Evolutionary conservation across 2,329 filamentous ascomycete species (phyloP), one percentile per base, ranked within the genome.

Genomic region (Lecanosticta acicola): DNA sequence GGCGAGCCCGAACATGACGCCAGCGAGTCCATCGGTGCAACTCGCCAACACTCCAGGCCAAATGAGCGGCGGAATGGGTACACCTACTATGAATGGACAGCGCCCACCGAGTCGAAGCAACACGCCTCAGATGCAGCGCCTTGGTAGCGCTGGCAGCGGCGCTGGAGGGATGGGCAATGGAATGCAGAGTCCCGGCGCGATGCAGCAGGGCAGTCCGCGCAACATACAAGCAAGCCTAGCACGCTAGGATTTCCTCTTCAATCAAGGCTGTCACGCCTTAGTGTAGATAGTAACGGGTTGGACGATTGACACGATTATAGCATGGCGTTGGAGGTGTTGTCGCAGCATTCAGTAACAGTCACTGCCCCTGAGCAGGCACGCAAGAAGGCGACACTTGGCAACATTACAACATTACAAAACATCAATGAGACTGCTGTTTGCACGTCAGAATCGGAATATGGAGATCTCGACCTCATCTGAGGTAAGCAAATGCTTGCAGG

Each of bases 161-260:
- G 53, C 50, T n/a, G 48, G 50, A 5, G 51, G 45, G 2, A 51
- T 56, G 39, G 45, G 51, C 14, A 54, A 46, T 32, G 59, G 57
- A 1, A 60, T 63, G 61, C 60, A 59, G 51, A 61, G 59, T 41
- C 61, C 60, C 8, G 54, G 55, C n/a, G 53, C 59, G 20, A 43
- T 53, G 19, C 41, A 54, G 38, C 60, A 65, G 42, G 58, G 57
- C 16, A 64, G 61, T 44, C 61, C 62, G 16, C 54, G 61, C 35
- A 59, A 56, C 16, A 51, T 64, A 46, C 60, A 62, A 46, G 56
- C 63, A 14, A 56, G 51, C 32, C 56, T 63, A 54, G 60, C 61
- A 39, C 49, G 50, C 16, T 55, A 54, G 51, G 34, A 41, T 44
- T 20, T 5, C 32, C 13, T 13, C 32, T 34, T 13, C 32, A 34